Evolutionary conservation across 495 filamentous ascomycete species (phyloP).

Genomic region (Neurospora sp.): DNA sequence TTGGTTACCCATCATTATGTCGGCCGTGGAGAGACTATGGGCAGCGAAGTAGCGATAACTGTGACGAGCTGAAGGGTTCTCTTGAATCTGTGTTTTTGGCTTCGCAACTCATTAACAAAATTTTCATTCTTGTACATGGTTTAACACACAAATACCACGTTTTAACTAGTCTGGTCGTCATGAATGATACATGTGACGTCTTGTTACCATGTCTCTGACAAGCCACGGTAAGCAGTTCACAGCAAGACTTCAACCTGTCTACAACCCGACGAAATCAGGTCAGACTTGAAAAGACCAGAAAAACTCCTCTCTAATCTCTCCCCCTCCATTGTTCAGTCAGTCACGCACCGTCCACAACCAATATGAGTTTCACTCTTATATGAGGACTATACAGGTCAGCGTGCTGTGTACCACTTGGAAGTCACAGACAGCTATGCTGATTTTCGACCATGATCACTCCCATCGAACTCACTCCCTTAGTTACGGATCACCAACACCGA

Average conservation of each 20-base stretch:
- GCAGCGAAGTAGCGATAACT: not conserved
- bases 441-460: no score
- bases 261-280: not conserved
- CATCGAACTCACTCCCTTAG: no score
- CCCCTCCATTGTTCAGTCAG: not conserved
- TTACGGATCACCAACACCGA: no score
- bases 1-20: not conserved
- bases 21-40: not conserved
- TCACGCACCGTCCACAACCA: not conserved
- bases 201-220: not conserved
- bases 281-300: not conserved
- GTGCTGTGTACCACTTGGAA: no score
- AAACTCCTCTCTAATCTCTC: not conserved
- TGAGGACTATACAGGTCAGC: no score
- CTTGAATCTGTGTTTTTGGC: not conserved
- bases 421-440: no score
- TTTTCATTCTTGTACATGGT: not conserved
- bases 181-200: not conserved
- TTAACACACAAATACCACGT: not conserved
- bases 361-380: no score
- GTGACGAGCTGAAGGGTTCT: not conserved
- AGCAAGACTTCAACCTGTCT: not conserved
- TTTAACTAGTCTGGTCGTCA: not conserved
- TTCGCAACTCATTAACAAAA: not conserved
- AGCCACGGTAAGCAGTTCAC: not conserved